phyloP scores from a whole-genome alignment of 345 rosid species.

The Carallia pectinifolia region DNA sequence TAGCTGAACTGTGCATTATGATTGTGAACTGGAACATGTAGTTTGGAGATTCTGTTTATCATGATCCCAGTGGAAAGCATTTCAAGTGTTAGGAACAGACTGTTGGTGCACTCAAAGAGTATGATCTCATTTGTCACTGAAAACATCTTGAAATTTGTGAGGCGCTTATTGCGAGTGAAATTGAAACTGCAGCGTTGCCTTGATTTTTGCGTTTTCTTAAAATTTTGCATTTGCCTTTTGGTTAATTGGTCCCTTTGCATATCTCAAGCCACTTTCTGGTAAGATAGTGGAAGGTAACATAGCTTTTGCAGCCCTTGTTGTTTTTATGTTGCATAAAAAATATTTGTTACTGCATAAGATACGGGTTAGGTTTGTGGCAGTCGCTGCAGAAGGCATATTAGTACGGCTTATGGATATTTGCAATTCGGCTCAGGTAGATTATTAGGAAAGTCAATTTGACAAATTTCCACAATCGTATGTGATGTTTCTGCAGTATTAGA shows the following conservation, averaged over 20 bases:
- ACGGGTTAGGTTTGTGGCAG: too few species aligned
- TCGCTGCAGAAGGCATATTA: too few species aligned
- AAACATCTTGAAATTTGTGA: not conserved
- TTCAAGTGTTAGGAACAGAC: not conserved
- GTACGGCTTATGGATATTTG: too few species aligned
- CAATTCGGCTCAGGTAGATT: too few species aligned
- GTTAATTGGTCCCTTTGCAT: not conserved
- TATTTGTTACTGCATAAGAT: too few species aligned
- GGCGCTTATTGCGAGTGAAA: too few species aligned
- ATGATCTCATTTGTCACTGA: not conserved
- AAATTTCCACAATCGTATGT: too few species aligned
- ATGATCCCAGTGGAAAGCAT: not conserved
- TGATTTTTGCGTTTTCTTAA: not conserved
- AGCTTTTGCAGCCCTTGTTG: too few species aligned
- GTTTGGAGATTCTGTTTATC: not conserved
- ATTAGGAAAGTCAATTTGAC: too few species aligned
- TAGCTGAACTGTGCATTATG: not conserved
- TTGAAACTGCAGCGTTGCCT: too few species aligned
- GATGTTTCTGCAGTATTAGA: too few species aligned
- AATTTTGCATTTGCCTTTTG: not conserved
- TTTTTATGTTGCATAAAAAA: too few species aligned
- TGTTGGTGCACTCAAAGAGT: not conserved
- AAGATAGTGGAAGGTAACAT: not conserved
- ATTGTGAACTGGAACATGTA: not conserved
- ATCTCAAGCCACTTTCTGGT: not conserved